Evolutionary conservation across 495 filamentous ascomycete species (phyloP).

Genomic region (Lophiotrema nucula): DNA sequence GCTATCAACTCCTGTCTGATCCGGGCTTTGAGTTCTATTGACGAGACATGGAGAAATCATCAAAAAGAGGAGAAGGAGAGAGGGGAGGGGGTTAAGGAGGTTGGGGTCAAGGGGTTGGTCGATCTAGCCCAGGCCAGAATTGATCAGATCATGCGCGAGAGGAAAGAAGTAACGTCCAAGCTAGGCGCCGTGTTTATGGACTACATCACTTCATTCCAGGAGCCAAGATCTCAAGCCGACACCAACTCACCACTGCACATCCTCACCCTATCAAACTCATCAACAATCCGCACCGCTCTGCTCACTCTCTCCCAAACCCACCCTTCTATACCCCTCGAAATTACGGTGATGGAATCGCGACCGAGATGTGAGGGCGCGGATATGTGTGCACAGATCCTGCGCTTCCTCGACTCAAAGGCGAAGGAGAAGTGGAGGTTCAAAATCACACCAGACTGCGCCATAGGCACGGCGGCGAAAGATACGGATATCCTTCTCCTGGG

Average conservation of each 20-base stretch:
- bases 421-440: constrained; percentile 42
- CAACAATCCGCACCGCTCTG: constrained; percentile 1
- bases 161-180: background rate
- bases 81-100: background rate
- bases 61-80: background rate
- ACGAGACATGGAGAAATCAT: background rate
- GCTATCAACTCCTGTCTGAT: background rate
- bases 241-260: constrained; percentile 6
- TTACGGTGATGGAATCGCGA: constrained; percentile 38
- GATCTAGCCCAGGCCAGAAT: background rate
- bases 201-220: background rate
- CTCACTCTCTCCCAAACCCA: background rate
- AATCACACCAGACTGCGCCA: constrained; percentile 62
- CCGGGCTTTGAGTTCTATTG: background rate
- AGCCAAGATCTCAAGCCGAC: background rate
- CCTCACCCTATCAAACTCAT: constrained; percentile 11
- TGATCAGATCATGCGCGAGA: background rate
- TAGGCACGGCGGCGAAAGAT: constrained; percentile 49
- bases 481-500: constrained; percentile 60
- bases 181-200: background rate
- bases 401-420: constrained; percentile 34
- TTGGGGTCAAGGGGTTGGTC: background rate
- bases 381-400: constrained; percentile 51
- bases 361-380: constrained; percentile 64
- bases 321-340: background rate